Evolutionary conservation across 2,329 filamentous ascomycete species (phyloP), one percentile per base, ranked within the genome.

Genomic region (Chaetomium globosum): DNA sequence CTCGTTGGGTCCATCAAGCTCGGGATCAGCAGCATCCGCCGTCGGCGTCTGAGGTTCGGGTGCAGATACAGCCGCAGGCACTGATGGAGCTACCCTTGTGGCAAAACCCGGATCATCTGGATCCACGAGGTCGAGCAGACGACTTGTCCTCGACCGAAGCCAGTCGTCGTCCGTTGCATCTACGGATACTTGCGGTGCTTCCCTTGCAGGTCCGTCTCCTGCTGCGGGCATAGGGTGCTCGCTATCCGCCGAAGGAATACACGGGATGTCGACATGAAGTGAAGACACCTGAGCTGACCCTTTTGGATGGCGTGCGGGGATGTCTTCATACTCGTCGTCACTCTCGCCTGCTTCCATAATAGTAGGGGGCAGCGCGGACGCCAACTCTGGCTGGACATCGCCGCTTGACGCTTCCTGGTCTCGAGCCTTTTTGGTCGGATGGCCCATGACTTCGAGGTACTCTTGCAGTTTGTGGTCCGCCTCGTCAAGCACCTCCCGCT

Each of bases 111-210:
- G 76, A 66, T 90, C 86, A 66, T 89, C 89, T 52, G 92, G 89
- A 72, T 96, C 92, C 61, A 93, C 82, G 31, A 98, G 81, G 75
- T 94, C 95, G 59, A 97, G 82, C 57, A 96, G 80, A 72, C 94
- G 86, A 78, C 89, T 97, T 16, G 93, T 98, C 71, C 91, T 87
- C 68, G 91, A 94, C 65, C 94, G 88, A 71, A 97, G 82, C 95
- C 95, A 99, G 77, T 98, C 93, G 67, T 89, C 87, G 78, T 97
- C 93, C 26, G 89, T 89, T 3, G 88, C 82, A 59, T 80, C 80
- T 57, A 55, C 61, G 23, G 65, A 28, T 23, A 69, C 68, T 31
- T 65, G 64, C 23, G 61, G 63, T 26, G 59, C 65, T 54, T 59
- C 60, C 61, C 58, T 39, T 53, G 63, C 58, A 59, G 67, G 43